phyloP scores from a whole-genome alignment of 108 stramenopile species.

The Fistulifera solaris region DNA sequence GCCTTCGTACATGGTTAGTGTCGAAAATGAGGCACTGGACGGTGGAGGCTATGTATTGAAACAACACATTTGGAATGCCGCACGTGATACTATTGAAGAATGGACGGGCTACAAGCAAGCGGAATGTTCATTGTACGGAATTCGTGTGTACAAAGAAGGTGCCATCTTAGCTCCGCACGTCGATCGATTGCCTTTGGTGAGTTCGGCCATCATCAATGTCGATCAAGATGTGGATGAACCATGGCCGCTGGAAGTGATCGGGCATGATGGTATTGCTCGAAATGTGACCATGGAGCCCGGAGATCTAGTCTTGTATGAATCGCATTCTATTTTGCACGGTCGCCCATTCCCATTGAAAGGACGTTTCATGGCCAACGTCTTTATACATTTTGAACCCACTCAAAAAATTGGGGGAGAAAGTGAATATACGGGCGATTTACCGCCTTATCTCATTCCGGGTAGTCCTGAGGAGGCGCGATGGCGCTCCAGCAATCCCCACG shows the following conservation, averaged over 20 bases:
- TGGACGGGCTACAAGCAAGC: slow-evolving; percentile 60
- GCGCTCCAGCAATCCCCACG: slow-evolving; percentile 35
- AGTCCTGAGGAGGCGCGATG: slow-evolving; percentile 29
- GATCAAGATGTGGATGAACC: slow-evolving; percentile 90
- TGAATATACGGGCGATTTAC: slow-evolving; percentile 25
- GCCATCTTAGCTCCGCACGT: slow-evolving; percentile 82
- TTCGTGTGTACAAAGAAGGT: slow-evolving; percentile 81
- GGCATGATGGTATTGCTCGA: slow-evolving; percentile 76
- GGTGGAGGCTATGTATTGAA: slow-evolving; percentile 39
- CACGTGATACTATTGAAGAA: slow-evolving; percentile 50
- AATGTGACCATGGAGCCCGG: slow-evolving; percentile 66
- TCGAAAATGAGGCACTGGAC: slow-evolving; percentile 24
- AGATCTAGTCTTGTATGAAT: slow-evolving; percentile 83
- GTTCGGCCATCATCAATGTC: slow-evolving; percentile 84
- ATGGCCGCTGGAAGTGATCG: slow-evolving; percentile 87
- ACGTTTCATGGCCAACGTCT: slow-evolving; percentile 46
- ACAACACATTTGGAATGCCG: slow-evolving; percentile 42
- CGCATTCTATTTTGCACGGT: slow-evolving; percentile 71
- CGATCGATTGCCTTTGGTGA: slow-evolving; percentile 67
- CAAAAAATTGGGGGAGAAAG: slow-evolving; percentile 17
- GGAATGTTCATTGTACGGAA: slow-evolving; percentile 73
- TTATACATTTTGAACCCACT: slow-evolving; percentile 43
- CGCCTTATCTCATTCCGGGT: slow-evolving; percentile 36
- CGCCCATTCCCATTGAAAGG: slow-evolving; percentile 73
- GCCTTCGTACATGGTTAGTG: slow-evolving; percentile 27